Conservation (phyloP, 2,329 filamentous ascomycete genomes). For the Colletotrichum liriopes region DNA sequence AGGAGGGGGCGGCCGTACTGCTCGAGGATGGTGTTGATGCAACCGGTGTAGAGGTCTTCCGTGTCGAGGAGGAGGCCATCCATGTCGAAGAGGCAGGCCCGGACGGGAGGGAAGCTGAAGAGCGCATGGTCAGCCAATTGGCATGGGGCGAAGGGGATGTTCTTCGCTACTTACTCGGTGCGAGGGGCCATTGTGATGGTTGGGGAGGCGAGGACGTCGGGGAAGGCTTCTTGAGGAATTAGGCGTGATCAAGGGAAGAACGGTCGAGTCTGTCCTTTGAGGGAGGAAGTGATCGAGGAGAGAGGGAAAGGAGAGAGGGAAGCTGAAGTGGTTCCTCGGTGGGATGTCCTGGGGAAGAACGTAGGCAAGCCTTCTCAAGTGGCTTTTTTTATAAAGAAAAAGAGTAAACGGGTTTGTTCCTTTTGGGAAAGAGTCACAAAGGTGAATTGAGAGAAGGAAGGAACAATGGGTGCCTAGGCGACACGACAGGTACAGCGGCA, state of each 20-base stretch:
- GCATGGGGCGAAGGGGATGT: conserved; percentile 46
- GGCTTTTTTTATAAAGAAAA: too few species aligned
- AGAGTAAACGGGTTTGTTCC: not conserved
- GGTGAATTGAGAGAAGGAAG: conserved; percentile 25
- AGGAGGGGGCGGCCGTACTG: conserved; percentile 81
- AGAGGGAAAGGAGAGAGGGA: not conserved
- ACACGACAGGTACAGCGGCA: conserved; percentile 3
- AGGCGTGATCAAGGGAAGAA: not conserved
- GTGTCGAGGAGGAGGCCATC: conserved; percentile 95
- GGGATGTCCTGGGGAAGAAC: conserved; percentile 16
- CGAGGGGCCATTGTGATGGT: conserved; percentile 57
- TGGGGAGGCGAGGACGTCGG: conserved; percentile 19
- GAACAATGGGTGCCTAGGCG: not conserved
- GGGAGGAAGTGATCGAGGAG: not conserved
- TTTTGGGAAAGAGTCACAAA: conserved; percentile 12
- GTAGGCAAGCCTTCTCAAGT: not conserved
- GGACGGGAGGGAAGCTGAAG: conserved; percentile 81
- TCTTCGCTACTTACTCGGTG: conserved; percentile 59
- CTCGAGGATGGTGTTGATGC: conserved; percentile 85
- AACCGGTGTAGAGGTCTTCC: conserved; percentile 89
- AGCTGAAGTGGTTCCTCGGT: conserved; percentile 10
- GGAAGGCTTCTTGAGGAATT: not conserved
- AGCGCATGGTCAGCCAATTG: not conserved
- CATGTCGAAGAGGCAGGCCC: conserved; percentile 98
- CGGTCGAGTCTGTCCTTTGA: not conserved